A percentile compares a stretch with the other conserved stretches of the same genome.
Conservation (phyloP, 106 monocot species). For the Dioscorea zingiberensis region DNA sequence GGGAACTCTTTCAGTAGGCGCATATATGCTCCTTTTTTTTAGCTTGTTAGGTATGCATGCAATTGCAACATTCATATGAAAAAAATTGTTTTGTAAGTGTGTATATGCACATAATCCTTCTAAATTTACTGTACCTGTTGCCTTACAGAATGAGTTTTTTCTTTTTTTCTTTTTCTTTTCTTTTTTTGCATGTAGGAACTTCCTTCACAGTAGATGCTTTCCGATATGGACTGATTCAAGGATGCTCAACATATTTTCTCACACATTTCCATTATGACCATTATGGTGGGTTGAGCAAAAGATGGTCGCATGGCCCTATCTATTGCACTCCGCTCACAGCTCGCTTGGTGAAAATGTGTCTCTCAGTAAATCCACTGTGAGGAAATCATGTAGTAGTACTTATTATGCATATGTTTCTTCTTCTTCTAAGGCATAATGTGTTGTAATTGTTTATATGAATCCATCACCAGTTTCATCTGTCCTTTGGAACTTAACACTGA, state of each 20-base stretch:
- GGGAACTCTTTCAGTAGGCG: too few relatives aligned
- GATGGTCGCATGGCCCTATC: slow-evolving; percentile 69
- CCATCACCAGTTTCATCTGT: slow-evolving; percentile 34
- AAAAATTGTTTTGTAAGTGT: too few relatives aligned
- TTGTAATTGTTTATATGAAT: neutral
- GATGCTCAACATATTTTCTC: slow-evolving; percentile 62
- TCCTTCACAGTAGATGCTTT: slow-evolving; percentile 77
- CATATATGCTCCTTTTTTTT: too few relatives aligned
- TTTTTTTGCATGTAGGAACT: slow-evolving; percentile 30
- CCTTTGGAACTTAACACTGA: slow-evolving; percentile 54
- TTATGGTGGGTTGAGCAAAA: slow-evolving; percentile 69
- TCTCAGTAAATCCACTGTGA: slow-evolving; percentile 53
- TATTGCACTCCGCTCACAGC: slow-evolving; percentile 63
- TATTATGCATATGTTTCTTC: neutral
- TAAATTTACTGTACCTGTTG: neutral
- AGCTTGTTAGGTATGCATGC: too few relatives aligned
- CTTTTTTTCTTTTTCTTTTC: neutral
- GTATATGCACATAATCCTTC: neutral
- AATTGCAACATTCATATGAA: too few relatives aligned
- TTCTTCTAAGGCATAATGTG: neutral
- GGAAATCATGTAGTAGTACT: neutral
- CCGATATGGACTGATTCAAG: slow-evolving; percentile 45
- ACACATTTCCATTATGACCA: slow-evolving; percentile 69
- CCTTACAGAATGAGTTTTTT: neutral
- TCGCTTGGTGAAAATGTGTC: slow-evolving; percentile 53